Conservation (phyloP, 1,139 yeast species). For the Sugiyamaella novakii region DNA sequence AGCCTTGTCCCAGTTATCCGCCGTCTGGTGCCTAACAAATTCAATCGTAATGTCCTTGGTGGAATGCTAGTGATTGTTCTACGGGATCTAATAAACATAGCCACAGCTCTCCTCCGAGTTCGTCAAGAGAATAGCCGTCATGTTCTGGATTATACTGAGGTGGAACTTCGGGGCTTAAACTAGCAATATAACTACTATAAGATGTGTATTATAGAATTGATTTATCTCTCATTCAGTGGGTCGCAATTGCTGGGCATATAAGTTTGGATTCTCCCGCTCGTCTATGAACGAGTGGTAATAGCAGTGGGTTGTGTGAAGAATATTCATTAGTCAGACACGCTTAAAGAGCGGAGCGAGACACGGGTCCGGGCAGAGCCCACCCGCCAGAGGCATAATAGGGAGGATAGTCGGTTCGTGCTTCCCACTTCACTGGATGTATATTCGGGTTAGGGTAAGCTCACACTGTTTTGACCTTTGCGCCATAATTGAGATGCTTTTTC, state of each 20-base stretch:
- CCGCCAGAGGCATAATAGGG: no score
- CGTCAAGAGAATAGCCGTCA: constrained; percentile 32
- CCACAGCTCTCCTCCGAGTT: constrained; percentile 35
- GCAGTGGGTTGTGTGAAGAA: no score
- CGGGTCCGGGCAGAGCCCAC: no score
- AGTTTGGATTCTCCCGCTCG: no score
- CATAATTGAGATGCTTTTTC: constrained; percentile 1
- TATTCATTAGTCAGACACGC: no score
- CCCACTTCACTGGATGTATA: no score
- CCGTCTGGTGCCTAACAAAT: constrained; percentile 33
- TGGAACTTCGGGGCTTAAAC: constrained; percentile 8
- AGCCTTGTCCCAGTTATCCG: constrained; percentile 29
- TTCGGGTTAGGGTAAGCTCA: background rate
- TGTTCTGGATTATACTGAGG: constrained; percentile 31
- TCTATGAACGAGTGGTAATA: no score
- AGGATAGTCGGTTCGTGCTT: no score
- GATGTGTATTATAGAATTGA: no score
- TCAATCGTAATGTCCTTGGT: constrained; percentile 52
- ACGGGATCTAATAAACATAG: constrained; percentile 45
- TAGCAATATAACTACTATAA: background rate
- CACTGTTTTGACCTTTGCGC: constrained; percentile 12
- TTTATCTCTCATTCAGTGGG: no score
- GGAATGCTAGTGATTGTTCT: constrained; percentile 45
- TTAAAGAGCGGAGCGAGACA: no score
- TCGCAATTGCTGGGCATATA: no score